phyloP scores from a whole-genome alignment of 1,284 basidiomycete species.

The Ustilago lituana region DNA sequence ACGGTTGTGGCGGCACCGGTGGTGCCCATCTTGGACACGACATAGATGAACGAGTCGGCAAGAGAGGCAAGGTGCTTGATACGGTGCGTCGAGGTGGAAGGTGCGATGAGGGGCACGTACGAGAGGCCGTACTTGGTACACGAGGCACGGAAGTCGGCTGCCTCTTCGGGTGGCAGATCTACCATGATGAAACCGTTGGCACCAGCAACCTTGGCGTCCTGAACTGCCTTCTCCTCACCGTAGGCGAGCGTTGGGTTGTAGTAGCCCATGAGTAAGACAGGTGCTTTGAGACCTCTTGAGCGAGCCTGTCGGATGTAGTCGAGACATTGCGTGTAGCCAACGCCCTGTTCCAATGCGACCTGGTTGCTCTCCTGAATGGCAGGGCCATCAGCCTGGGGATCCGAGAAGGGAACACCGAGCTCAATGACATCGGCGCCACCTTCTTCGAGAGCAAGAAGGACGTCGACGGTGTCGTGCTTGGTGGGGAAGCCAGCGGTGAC shows the following conservation, averaged over 20 bases:
- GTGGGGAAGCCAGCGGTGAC: conserved; percentile 65
- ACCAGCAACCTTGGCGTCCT: conserved; percentile 85
- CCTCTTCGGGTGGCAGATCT: conserved; percentile 97
- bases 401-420: conserved; percentile 91
- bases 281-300: conserved; percentile 80
- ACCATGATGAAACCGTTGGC: conserved; percentile 98
- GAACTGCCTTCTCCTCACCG: conserved; percentile 90
- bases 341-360: conserved; percentile 60
- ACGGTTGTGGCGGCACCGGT: conserved; percentile 86
- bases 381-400: conserved; percentile 88
- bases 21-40: conserved; percentile 88
- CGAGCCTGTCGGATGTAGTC: conserved; percentile 82
- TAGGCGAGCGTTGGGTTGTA: conserved; percentile 91
- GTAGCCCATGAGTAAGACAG: conserved; percentile 84
- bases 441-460: conserved; percentile 87
- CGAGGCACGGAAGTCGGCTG: conserved; percentile 85
- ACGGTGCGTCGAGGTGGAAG: conserved; percentile 85
- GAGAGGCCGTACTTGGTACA: conserved; percentile 85
- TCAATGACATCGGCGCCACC: conserved; percentile 96
- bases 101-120: conserved; percentile 96
- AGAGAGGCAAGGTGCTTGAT: conserved; percentile 91
- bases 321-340: conserved; percentile 69
- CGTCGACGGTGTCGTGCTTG: conserved; percentile 78
- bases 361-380: conserved; percentile 89
- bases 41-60: conserved; percentile 96